Conservation (phyloP, 148 eudicot genomes). For the Cornus florida region DNA sequence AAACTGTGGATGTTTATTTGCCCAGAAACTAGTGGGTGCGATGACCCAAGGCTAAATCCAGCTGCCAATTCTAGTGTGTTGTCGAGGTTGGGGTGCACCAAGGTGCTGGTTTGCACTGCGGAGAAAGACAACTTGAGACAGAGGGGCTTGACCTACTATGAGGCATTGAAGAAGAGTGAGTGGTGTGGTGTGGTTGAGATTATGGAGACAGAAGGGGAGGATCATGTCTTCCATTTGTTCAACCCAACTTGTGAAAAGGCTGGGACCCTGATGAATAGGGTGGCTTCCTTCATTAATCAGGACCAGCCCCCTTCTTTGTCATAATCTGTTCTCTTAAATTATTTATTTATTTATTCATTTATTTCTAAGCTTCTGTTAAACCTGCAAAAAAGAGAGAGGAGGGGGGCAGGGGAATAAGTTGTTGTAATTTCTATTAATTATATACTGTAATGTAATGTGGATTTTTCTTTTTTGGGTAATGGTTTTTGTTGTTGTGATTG, state of each 20-base stretch:
- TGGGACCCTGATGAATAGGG: slow-evolving; percentile 20
- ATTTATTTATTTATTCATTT: too few species aligned
- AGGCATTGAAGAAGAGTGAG: slow-evolving; percentile 33
- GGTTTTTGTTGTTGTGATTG: too few species aligned
- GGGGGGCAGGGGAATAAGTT: too few species aligned
- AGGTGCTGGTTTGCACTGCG: slow-evolving; percentile 41
- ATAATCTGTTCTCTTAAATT: too few species aligned
- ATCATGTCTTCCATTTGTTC: slow-evolving; percentile 51
- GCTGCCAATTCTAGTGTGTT: slow-evolving; percentile 21
- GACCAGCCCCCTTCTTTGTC: too few species aligned
- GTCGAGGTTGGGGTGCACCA: slow-evolving; percentile 22
- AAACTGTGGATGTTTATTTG: slow-evolving; percentile 33
- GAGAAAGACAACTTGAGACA: slow-evolving; percentile 39
- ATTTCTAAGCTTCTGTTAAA: too few species aligned
- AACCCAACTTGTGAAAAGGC: slow-evolving; percentile 26
- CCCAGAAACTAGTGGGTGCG: slow-evolving; percentile 21
- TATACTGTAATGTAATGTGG: too few species aligned
- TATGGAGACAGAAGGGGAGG: slow-evolving; percentile 33
- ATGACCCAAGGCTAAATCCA: slow-evolving; percentile 47
- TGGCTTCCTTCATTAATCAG: slow-evolving; percentile 28
- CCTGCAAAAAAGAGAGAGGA: too few species aligned
- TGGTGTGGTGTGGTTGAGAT: slow-evolving; percentile 41
- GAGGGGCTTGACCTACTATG: slow-evolving; percentile 31
- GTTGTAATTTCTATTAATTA: too few species aligned
- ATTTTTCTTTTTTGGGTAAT: too few species aligned